Base-by-base conservation (phyloP, 2,329 filamentous ascomycete species). In the Paecilomyces variotii region DNA sequence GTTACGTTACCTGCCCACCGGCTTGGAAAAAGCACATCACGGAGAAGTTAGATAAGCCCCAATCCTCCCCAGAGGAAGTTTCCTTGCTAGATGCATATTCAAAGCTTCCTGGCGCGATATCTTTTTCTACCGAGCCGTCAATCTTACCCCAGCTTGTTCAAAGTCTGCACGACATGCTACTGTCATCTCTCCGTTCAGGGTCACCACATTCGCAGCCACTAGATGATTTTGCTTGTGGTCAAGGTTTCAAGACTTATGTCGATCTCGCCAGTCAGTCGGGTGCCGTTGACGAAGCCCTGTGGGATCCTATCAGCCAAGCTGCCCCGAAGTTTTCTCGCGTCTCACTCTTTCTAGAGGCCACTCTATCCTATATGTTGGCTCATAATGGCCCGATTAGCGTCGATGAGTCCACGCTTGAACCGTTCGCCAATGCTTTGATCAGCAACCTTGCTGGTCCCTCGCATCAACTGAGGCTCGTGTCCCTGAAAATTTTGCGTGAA, bases 401-500 rank as follows among this genome's bases (percentile, higher is more conserved):
- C n/a, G 75, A 78, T 14, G 82, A 83, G 11, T 68, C 78, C 11
- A 81, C 86, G 25, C 80, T 85, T 34, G 84, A 88, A 56, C 78
- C 80, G 0, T 80, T 94, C 10, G 79, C 86, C 12, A 77, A 79
- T 50, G 83, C 85, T 2, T 77, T 97, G 2, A 80, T 92, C 57
- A 79, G 82, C 11, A 95, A 93, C 63, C 79, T 99, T 24, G 84
- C 87, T 3, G 86, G 87, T 0, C 84, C 88, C 11, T 93, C 88
- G 6, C 89, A 92, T 65, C 80, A 86, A 11, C 78, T 96, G 56
- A 84, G 93, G 49, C 78, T 90, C 9, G 82, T 84, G 7, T 91
- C 89, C 24, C 75, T 99, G 49, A 84, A 86, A 59, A 79, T 97
- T 27, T 76, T 97, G 11, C 81, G 84, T 50, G 78, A 84, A 35